A percentile compares a stretch with the other conserved stretches of the same genome.
phyloP scores from a whole-genome alignment of 352 stramenopile species.

The Phytophthora colocasiae region DNA sequence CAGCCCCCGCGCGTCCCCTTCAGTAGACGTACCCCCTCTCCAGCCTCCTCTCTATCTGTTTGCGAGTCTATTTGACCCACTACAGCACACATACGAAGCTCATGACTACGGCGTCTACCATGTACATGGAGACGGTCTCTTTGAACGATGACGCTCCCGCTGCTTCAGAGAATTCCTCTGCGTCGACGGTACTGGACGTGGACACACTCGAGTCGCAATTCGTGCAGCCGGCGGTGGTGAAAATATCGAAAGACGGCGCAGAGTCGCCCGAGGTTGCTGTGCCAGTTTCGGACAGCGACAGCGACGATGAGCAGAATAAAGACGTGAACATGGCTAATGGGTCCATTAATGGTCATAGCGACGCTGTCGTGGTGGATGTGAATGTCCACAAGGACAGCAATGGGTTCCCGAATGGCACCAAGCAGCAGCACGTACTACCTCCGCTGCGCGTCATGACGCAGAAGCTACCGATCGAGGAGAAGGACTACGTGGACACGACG shows the following conservation, averaged over 20 bases:
- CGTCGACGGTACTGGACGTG: constrained; percentile 42
- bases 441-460: constrained; percentile 50
- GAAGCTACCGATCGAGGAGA: constrained; percentile 48
- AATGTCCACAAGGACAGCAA: constrained; percentile 19
- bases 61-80: not conserved
- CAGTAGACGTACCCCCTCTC: not conserved
- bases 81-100: constrained; percentile 20
- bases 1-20: not conserved
- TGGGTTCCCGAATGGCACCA: constrained; percentile 14
- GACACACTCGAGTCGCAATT: constrained; percentile 64
- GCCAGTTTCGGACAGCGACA: constrained; percentile 37
- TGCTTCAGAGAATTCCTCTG: constrained; percentile 1
- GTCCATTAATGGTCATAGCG: constrained; percentile 1
- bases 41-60: not conserved
- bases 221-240: constrained; percentile 37
- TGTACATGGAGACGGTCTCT: constrained; percentile 79
- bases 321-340: not conserved
- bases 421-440: constrained; percentile 44
- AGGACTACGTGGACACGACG: constrained; percentile 80
- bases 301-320: constrained; percentile 23
- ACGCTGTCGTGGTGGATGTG: constrained; percentile 26
- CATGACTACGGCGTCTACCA: constrained; percentile 36
- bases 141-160: constrained; percentile 66
- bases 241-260: constrained; percentile 30
- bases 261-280: constrained; percentile 23